phyloP scores from a whole-genome alignment of 176 grass and related monocot species.

The Oryza australiensis region DNA sequence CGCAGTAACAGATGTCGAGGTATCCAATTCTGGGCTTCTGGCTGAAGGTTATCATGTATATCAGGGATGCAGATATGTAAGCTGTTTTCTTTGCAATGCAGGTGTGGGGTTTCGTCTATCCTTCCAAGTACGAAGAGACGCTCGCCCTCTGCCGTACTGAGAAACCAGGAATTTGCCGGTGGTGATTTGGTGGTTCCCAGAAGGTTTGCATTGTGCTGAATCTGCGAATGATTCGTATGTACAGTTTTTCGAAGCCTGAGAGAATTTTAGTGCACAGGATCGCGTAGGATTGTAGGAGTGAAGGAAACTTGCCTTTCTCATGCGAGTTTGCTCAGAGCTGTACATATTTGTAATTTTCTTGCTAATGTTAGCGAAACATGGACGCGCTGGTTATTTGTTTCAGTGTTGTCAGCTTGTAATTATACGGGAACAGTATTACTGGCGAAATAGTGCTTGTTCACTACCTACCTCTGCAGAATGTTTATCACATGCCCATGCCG shows the following conservation, averaged over 20 bases:
- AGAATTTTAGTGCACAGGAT: constrained; percentile 26
- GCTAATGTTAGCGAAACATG: neutral
- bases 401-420: neutral
- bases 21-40: constrained; percentile 33
- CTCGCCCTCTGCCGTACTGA: constrained; percentile 69
- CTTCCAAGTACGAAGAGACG: constrained; percentile 83
- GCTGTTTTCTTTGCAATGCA: constrained; percentile 46
- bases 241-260: constrained; percentile 34
- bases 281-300: neutral
- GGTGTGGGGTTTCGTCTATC: constrained; percentile 98
- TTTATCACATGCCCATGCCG: no score
- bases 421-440: neutral
- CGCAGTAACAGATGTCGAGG: constrained; percentile 91
- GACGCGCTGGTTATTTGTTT: neutral
- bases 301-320: constrained; percentile 13
- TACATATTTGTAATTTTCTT: constrained; percentile 27
- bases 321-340: constrained; percentile 5
- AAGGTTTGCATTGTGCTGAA: neutral
- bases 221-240: constrained; percentile 25
- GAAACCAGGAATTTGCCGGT: constrained; percentile 72
- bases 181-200: constrained; percentile 41
- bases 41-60: neutral
- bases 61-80: neutral
- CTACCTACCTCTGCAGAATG: no score
- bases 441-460: no score